Evolutionary conservation across 2,329 filamentous ascomycete species (phyloP).

Genomic region (Fusarium gaditjirri): DNA sequence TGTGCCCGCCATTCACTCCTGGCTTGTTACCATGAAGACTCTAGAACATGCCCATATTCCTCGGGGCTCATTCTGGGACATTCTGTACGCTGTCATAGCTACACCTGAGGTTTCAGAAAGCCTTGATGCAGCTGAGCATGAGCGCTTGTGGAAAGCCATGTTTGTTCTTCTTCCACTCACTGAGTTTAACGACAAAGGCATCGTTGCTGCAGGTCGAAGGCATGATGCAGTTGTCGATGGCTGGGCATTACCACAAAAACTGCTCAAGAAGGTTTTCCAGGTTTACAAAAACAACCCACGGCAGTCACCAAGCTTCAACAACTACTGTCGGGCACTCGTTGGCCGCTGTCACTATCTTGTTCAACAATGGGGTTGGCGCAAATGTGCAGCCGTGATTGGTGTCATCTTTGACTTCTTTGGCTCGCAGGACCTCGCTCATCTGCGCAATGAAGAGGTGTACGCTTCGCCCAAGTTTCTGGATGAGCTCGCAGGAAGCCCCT

Average conservation of each 20-base stretch:
- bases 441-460: slow-evolving; percentile 72
- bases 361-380: slow-evolving; percentile 73
- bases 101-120: slow-evolving; percentile 49
- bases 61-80: slow-evolving; percentile 69
- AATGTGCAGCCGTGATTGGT: slow-evolving; percentile 66
- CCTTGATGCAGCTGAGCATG: slow-evolving; percentile 60
- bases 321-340: slow-evolving; percentile 69
- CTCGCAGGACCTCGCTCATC: slow-evolving; percentile 67
- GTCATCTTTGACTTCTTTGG: slow-evolving; percentile 76
- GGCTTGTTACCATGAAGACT: slow-evolving; percentile 67
- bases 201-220: slow-evolving; percentile 53
- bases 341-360: slow-evolving; percentile 72
- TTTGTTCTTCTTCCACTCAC: slow-evolving; percentile 70
- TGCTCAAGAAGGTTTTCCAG: slow-evolving; percentile 67
- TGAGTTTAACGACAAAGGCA: slow-evolving; percentile 67
- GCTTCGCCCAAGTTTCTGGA: slow-evolving; percentile 71
- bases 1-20: slow-evolving; percentile 60
- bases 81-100: slow-evolving; percentile 59
- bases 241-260: slow-evolving; percentile 68
- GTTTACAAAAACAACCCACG: slow-evolving; percentile 65
- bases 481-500: slow-evolving; percentile 59
- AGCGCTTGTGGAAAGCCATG: slow-evolving; percentile 66
- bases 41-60: slow-evolving; percentile 62
- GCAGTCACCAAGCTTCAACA: slow-evolving; percentile 71
- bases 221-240: slow-evolving; percentile 58